phyloP scores from a whole-genome alignment of 805 yeast species.

The Candida koratica region DNA sequence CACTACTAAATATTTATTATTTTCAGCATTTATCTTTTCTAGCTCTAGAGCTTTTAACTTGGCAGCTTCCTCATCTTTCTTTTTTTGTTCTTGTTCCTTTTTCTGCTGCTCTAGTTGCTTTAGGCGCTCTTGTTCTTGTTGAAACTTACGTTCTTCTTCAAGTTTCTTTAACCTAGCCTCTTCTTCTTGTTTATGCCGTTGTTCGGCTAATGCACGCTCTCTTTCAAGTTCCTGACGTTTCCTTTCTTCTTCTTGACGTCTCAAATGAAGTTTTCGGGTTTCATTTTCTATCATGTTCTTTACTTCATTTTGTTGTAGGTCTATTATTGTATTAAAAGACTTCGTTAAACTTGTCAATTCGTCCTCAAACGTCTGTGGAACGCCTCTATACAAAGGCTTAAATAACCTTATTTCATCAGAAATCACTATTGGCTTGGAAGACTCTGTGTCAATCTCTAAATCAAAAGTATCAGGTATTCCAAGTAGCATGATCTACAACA shows the following conservation, averaged over 20 bases:
- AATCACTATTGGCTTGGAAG: background rate
- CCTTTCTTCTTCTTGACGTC: slow-evolving; percentile 20
- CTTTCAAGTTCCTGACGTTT: slow-evolving; percentile 8
- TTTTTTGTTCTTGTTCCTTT: slow-evolving; percentile 8
- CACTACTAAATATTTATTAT: slow-evolving; percentile 35
- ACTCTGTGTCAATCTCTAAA: slow-evolving; percentile 13
- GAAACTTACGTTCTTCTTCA: slow-evolving; percentile 12
- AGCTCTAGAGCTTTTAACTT: slow-evolving; percentile 13
- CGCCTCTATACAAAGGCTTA: background rate
- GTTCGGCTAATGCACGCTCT: slow-evolving; percentile 17
- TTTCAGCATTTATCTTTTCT: slow-evolving; percentile 17
- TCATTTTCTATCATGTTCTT: slow-evolving; percentile 17
- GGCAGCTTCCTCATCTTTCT: slow-evolving; percentile 15
- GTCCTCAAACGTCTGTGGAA: background rate
- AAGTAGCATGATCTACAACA: slow-evolving; percentile 19
- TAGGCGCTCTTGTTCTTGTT: slow-evolving; percentile 15
- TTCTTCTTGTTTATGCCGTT: slow-evolving; percentile 17
- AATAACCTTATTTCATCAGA: slow-evolving; percentile 1
- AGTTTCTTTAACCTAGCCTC: slow-evolving; percentile 12
- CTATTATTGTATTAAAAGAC: slow-evolving; percentile 9
- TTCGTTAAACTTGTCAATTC: slow-evolving; percentile 9
- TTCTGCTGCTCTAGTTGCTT: slow-evolving; percentile 13
- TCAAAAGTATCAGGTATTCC: slow-evolving; percentile 26
- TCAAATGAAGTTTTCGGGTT: slow-evolving; percentile 21
- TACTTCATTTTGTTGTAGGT: slow-evolving; percentile 18